Percentiles rank a stretch among this genome's conserved stretches.
These are phyloP conservation scores for Nemania sp. DNA, from an alignment of 2,329 filamentous ascomycete species.

Conservation along the genomic window DNA sequence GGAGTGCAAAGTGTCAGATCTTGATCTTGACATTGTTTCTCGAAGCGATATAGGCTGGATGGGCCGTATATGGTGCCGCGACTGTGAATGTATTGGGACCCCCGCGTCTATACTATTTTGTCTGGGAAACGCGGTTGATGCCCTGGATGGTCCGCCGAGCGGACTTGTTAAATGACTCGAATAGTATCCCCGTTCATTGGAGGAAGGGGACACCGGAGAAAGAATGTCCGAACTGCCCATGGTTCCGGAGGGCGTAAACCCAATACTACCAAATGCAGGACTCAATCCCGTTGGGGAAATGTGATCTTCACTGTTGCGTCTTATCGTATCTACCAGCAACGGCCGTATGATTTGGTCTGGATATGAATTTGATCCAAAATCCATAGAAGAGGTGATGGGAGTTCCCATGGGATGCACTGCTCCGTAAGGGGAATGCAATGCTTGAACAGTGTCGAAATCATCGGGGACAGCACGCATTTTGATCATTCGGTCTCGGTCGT, in stretches of 20 bases:
- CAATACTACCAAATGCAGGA: slow-evolving; percentile 68
- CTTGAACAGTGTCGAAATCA: slow-evolving; percentile 72
- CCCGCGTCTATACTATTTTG: slow-evolving; percentile 52
- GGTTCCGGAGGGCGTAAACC: slow-evolving; percentile 60
- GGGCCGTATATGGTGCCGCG: slow-evolving; percentile 54
- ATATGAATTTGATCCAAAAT: slow-evolving; percentile 55
- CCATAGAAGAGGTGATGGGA: slow-evolving; percentile 54
- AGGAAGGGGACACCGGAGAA: slow-evolving; percentile 60
- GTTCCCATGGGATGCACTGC: slow-evolving; percentile 59
- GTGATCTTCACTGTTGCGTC: slow-evolving; percentile 66
- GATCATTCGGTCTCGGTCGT: slow-evolving; percentile 72
- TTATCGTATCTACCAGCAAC: slow-evolving; percentile 69
- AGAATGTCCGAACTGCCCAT: slow-evolving; percentile 59
- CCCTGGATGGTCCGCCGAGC: slow-evolving; percentile 53
- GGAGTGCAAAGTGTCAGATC: slow-evolving; percentile 63
- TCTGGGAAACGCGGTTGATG: slow-evolving; percentile 57
- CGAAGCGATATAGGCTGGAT: slow-evolving; percentile 63
- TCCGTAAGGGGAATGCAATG: slow-evolving; percentile 69
- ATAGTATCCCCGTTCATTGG: slow-evolving; percentile 60
- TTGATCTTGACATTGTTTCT: slow-evolving; percentile 60
- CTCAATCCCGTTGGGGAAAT: slow-evolving; percentile 70
- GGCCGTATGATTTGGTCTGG: slow-evolving; percentile 67
- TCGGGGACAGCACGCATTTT: slow-evolving; percentile 74
- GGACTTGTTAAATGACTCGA: slow-evolving; percentile 53
- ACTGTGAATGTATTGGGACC: slow-evolving; percentile 52